Conservation (phyloP, 1,284 basidiomycete genomes). For the Ceratobasidium sp. region DNA sequence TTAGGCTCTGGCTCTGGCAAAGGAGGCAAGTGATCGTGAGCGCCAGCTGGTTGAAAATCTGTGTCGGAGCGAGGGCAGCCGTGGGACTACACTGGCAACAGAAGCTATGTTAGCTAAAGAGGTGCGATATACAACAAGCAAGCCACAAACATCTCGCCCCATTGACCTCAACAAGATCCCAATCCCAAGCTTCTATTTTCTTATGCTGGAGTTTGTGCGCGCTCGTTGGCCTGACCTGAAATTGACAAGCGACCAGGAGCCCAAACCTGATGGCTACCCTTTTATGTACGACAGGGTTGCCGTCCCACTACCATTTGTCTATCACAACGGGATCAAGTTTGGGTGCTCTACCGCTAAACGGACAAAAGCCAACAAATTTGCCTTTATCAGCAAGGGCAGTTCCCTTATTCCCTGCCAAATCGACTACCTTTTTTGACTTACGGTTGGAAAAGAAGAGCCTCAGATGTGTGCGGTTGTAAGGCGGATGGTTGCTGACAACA, state of each 20-base stretch:
- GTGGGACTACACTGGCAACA: not conserved
- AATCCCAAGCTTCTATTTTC: not conserved
- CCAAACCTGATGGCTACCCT: not conserved
- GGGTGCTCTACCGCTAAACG: not conserved
- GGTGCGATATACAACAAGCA: not conserved
- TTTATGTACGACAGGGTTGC: conserved; percentile 15
- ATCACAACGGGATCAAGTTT: not conserved
- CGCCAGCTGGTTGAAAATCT: not conserved
- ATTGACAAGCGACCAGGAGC: conserved; percentile 1
- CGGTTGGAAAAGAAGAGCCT: conserved; percentile 41
- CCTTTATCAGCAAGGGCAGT: not conserved
- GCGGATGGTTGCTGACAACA: conserved; percentile 45
- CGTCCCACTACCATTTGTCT: not conserved
- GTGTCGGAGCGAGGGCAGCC: not conserved
- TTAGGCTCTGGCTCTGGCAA: not conserved
- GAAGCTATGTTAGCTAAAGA: not conserved
- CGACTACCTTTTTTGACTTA: conserved; percentile 3
- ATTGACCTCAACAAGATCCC: not conserved
- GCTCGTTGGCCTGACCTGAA: conserved; percentile 52
- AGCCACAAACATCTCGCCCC: not conserved
- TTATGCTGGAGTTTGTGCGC: conserved; percentile 43
- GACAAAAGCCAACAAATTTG: not conserved
- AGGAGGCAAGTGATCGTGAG: not conserved
- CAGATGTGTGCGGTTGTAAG: conserved; percentile 48
- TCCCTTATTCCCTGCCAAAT: not conserved